Conservation (phyloP, 495 filamentous ascomycete species). For the Lophiotrema nucula region DNA sequence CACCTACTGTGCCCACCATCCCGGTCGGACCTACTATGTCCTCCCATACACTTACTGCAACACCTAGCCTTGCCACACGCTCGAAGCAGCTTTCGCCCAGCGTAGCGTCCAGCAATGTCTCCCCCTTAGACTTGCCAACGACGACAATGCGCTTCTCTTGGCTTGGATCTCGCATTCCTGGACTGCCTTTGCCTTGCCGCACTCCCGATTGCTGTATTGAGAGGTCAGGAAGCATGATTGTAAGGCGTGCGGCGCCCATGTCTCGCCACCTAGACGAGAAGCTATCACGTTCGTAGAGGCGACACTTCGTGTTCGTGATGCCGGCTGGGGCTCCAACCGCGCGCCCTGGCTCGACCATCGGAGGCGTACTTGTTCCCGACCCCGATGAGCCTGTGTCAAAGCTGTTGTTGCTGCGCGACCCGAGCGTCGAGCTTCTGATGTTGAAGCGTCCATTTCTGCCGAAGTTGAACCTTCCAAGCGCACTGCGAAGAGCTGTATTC, state of each 20-base stretch:
- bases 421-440: slow-evolving; percentile 64
- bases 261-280: slow-evolving; percentile 80
- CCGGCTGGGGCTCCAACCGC: slow-evolving; percentile 28
- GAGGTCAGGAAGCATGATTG: slow-evolving; percentile 60
- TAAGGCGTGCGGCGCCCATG: slow-evolving; percentile 77
- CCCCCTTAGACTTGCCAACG: slow-evolving; percentile 61
- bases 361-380: slow-evolving; percentile 56
- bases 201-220: slow-evolving; percentile 44
- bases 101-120: slow-evolving; percentile 76
- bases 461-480: slow-evolving; percentile 70
- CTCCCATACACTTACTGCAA: slow-evolving; percentile 84
- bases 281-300: slow-evolving; percentile 75
- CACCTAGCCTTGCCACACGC: slow-evolving; percentile 74
- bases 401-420: slow-evolving; percentile 60
- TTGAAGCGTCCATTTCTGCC: slow-evolving; percentile 66
- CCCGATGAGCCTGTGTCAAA: slow-evolving; percentile 48
- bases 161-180: slow-evolving; percentile 35
- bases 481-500: slow-evolving; percentile 64
- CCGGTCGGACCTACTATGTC: slow-evolving; percentile 70
- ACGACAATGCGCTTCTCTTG: slow-evolving; percentile 83
- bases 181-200: slow-evolving; percentile 38
- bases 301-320: slow-evolving; percentile 75
- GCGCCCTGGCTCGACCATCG: slow-evolving; percentile 51
- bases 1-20: slow-evolving; percentile 61
- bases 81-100: slow-evolving; percentile 82